Base-by-base conservation (phyloP, 106 monocot species). In the Dendrobium chrysotoxum region DNA sequence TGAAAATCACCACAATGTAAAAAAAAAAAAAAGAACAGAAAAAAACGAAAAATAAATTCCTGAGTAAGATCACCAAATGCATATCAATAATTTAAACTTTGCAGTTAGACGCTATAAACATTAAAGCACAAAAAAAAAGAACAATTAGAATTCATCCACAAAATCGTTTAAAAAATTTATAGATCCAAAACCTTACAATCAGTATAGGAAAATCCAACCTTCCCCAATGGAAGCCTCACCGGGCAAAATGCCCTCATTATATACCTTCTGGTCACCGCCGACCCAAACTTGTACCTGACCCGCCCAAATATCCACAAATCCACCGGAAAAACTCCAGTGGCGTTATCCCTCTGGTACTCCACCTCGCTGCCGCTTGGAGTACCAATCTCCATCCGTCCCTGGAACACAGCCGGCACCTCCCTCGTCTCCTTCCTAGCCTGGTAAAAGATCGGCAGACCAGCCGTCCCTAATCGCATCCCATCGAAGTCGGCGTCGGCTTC, bases 401-500 rank as follows among this genome's bases (percentile, higher is more conserved):
- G 8, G 26, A 80, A 47, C 70, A 2, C 46, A 46, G 18, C 72
- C 21, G 21, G 16, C 72, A 72, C 17, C 0, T 17, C 25, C 7
- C 35, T 50, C 18, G 74, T 75, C 17, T 54, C 57, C 75, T 81
- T 38, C 17, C 74, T 73, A 4, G 57, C 81, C 54, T 81, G 55
- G 40, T 81, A 81, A 23, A 81, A 81, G 0, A 31, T 30, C 75
- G 82, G 88, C 31, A 90, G 78, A 1, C 21, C 10, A 4, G 39
- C 4, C 50, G 26, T 75, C 6, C 31, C 78, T 10, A 92, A 84
- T 35, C 78, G 77, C 18, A 26, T 0, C 2, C 74, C 85, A 39
- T 75, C 45, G 83, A 85, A 92, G 78, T 70, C 28, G 47, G 84
- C 82, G 13, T 76, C 18, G 21, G 85, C 87, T 50, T 84, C 81